A percentile compares a stretch with the other conserved stretches of the same genome.
Evolutionary conservation across 1,139 yeast genomes (phyloP).

Genomic region (Kodamaea ohmeri): DNA sequence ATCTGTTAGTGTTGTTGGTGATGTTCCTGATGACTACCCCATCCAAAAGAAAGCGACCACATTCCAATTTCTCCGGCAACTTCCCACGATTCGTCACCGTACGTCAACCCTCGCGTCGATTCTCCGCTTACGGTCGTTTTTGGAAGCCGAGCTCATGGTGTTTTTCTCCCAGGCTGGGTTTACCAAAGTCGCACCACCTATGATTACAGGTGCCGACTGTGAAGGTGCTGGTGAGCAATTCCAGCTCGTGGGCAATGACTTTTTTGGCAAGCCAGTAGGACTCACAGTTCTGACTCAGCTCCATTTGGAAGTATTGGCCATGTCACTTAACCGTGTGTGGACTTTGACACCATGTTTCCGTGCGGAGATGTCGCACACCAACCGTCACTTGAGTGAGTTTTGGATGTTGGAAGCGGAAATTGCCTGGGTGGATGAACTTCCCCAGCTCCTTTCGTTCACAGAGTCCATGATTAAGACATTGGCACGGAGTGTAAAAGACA

Average conservation of each 20-base stretch:
- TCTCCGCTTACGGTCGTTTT: slow-evolving; percentile 66
- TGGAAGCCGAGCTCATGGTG: slow-evolving; percentile 52
- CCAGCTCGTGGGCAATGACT: slow-evolving; percentile 39
- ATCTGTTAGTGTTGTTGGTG: slow-evolving; percentile 37
- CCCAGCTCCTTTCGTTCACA: slow-evolving; percentile 61
- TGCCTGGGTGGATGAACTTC: slow-evolving; percentile 58
- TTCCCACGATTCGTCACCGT: slow-evolving; percentile 79
- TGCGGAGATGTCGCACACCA: slow-evolving; percentile 90
- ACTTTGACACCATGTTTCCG: slow-evolving; percentile 88
- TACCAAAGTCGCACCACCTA: slow-evolving; percentile 78
- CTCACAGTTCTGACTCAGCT: slow-evolving; percentile 90
- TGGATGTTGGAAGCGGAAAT: slow-evolving; percentile 98
- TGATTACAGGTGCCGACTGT: slow-evolving; percentile 86
- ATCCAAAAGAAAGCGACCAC: slow-evolving; percentile 77
- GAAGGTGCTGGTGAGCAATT: slow-evolving; percentile 98
- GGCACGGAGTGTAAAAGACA: slow-evolving; percentile 37
- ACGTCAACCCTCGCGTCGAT: slow-evolving; percentile 64
- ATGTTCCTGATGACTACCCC: slow-evolving; percentile 66
- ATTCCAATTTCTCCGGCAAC: slow-evolving; percentile 59
- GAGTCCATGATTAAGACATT: slow-evolving; percentile 67
- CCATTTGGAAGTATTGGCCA: slow-evolving; percentile 79
- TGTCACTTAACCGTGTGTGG: slow-evolving; percentile 82
- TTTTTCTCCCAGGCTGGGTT: slow-evolving; percentile 58
- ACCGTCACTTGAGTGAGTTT: slow-evolving; percentile 88
- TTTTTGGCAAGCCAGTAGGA: slow-evolving; percentile 67